These are phyloP conservation scores for Sugiyamaella paludigena DNA, from an alignment of 1,139 yeast species.

Conservation along the genomic window DNA sequence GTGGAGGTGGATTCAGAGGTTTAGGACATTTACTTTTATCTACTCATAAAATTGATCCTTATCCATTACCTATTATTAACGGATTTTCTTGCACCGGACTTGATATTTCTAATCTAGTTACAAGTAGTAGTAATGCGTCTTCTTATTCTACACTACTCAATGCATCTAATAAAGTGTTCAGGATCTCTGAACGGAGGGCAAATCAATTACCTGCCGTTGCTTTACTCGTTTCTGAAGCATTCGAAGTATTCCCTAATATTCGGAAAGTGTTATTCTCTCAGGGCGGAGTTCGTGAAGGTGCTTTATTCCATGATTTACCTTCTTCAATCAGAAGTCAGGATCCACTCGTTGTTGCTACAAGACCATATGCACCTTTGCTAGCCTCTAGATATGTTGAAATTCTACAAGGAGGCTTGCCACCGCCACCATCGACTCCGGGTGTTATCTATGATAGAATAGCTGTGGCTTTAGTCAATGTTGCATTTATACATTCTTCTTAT, in stretches of 20 bases:
- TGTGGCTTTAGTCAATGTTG: slow-evolving; percentile 65
- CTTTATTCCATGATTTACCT: slow-evolving; percentile 57
- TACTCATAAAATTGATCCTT: slow-evolving; percentile 50
- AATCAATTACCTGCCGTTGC: slow-evolving; percentile 65
- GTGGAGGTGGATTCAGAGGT: slow-evolving; percentile 69
- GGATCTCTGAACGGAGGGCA: slow-evolving; percentile 60
- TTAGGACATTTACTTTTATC: slow-evolving; percentile 58
- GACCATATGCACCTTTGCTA: slow-evolving; percentile 61
- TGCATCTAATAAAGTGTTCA: slow-evolving; percentile 44
- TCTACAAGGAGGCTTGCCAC: slow-evolving; percentile 53
- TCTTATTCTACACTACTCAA: neutral
- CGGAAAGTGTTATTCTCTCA: slow-evolving; percentile 62
- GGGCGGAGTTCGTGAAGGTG: slow-evolving; percentile 73
- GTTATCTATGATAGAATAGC: slow-evolving; percentile 57
- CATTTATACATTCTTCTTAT: slow-evolving; percentile 68
- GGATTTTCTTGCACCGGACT: slow-evolving; percentile 57
- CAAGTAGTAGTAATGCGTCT: slow-evolving; percentile 1
- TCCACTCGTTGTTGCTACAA: slow-evolving; percentile 60
- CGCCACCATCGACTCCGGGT: slow-evolving; percentile 39
- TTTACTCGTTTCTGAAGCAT: slow-evolving; percentile 55
- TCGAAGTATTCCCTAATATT: slow-evolving; percentile 55
- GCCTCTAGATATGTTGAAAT: slow-evolving; percentile 52
- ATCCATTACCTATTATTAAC: slow-evolving; percentile 53
- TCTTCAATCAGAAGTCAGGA: slow-evolving; percentile 55
- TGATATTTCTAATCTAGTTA: slow-evolving; percentile 38